Percentiles rank a stretch among this genome's conserved stretches.
phyloP scores from a whole-genome alignment of 2,329 filamentous ascomycete genomes.

The Colletotrichum noveboracense region DNA sequence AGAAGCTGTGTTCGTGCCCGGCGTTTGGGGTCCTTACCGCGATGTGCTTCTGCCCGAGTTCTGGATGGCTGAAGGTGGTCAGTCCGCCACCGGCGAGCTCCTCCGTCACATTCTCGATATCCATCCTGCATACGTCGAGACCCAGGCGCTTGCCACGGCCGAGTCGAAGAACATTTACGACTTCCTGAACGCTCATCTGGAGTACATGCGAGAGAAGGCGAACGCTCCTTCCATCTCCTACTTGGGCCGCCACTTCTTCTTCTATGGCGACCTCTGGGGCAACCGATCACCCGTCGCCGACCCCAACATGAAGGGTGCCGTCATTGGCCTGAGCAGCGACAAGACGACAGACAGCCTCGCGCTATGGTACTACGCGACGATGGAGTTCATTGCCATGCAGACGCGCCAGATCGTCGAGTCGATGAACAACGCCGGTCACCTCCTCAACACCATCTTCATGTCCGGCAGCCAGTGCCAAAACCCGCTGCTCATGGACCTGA shows the following conservation, averaged over 20 bases:
- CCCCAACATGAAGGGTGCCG: slow-evolving; percentile 87
- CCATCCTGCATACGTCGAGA: slow-evolving; percentile 87
- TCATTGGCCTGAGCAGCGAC: slow-evolving; percentile 87
- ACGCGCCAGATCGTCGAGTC: slow-evolving; percentile 93
- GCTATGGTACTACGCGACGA: slow-evolving; percentile 90
- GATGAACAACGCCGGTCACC: slow-evolving; percentile 91
- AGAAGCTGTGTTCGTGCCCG: slow-evolving; percentile 89
- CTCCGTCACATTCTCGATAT: slow-evolving; percentile 95
- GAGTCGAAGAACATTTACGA: slow-evolving; percentile 92
- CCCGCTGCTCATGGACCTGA: slow-evolving; percentile 85
- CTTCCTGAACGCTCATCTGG: slow-evolving; percentile 87
- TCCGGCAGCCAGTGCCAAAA: slow-evolving; percentile 98
- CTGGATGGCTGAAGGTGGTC: slow-evolving; percentile 98
- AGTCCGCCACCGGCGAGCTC: slow-evolving; percentile 94
- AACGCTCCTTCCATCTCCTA: slow-evolving; percentile 81
- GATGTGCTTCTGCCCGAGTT: slow-evolving; percentile 90
- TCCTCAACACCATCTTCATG: slow-evolving; percentile 96
- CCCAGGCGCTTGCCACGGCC: slow-evolving; percentile 77
- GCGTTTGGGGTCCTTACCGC: slow-evolving; percentile 96
- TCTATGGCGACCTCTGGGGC: slow-evolving; percentile 97
- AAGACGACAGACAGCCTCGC: slow-evolving; percentile 87
- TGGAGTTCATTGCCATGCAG: slow-evolving; percentile 98
- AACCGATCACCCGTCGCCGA: slow-evolving; percentile 95
- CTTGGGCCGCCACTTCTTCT: slow-evolving; percentile 93
- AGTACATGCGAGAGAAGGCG: slow-evolving; percentile 72